Conservation (phyloP, 306 rosid species). For the Pterocarpus macrocarpus region DNA sequence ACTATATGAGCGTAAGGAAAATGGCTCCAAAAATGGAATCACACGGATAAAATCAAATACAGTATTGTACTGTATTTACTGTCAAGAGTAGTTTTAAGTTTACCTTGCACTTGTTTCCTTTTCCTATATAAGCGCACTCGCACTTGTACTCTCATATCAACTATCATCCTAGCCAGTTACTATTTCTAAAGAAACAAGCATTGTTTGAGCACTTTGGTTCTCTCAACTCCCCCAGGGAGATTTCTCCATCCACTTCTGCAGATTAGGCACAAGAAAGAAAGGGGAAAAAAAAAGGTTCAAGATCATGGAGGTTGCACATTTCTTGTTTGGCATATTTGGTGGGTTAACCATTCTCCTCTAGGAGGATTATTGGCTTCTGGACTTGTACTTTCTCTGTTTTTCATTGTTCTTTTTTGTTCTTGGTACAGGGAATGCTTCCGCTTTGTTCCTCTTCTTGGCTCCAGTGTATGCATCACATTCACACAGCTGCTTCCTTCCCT, state of each 20-base stretch:
- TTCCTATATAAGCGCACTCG: slow-evolving; percentile 51
- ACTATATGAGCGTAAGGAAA: neutral
- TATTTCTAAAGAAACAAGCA: slow-evolving; percentile 41
- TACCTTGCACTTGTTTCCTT: slow-evolving; percentile 8
- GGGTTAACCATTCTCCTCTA: slow-evolving; percentile 35
- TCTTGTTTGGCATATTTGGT: slow-evolving; percentile 86
- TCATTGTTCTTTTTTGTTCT: slow-evolving; percentile 2
- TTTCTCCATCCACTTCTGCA: slow-evolving; percentile 9
- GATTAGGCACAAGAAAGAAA: slow-evolving; percentile 16
- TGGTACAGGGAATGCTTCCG: slow-evolving; percentile 80
- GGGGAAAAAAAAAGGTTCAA: neutral
- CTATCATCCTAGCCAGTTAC: slow-evolving; percentile 20
- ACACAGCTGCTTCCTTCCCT: neutral
- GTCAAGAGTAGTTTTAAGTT: neutral
- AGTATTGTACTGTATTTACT: slow-evolving; percentile 14
- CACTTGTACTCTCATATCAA: neutral
- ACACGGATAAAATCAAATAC: slow-evolving; percentile 30
- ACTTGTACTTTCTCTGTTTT: slow-evolving; percentile 20
- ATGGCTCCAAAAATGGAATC: slow-evolving; percentile 8
- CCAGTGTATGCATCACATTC: slow-evolving; percentile 65
- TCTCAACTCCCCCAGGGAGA: slow-evolving; percentile 11
- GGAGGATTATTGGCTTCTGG: no score
- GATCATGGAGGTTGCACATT: slow-evolving; percentile 69
- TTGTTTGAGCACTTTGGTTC: slow-evolving; percentile 15
- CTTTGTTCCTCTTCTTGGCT: slow-evolving; percentile 92